Conservation (phyloP, 768 basidiomycete genomes). For the Leccinum fibrillosum region DNA sequence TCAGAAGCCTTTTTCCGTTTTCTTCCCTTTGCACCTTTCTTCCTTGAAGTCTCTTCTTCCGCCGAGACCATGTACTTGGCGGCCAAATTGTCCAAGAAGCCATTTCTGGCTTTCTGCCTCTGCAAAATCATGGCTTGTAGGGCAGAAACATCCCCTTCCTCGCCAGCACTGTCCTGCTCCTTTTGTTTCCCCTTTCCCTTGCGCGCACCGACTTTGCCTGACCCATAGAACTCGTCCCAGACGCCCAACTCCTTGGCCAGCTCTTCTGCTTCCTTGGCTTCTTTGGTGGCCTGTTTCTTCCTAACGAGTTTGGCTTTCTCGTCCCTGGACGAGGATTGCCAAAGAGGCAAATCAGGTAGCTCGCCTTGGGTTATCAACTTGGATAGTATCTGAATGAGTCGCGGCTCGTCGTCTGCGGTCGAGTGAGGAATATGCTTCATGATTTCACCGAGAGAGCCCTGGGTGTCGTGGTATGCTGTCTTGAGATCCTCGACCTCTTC, state of each 20-base stretch:
- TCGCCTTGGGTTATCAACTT: slow-evolving; percentile 59
- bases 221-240: slow-evolving; percentile 91
- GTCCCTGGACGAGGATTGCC: slow-evolving; percentile 74
- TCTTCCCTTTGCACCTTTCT: slow-evolving; percentile 47
- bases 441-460: slow-evolving; percentile 77
- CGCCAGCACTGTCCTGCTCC: slow-evolving; percentile 34
- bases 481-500: slow-evolving; percentile 85
- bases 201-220: slow-evolving; percentile 61
- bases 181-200: slow-evolving; percentile 55
- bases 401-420: slow-evolving; percentile 77
- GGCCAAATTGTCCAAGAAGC: slow-evolving; percentile 73
- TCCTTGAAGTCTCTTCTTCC: slow-evolving; percentile 27
- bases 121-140: slow-evolving; percentile 82
- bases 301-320: slow-evolving; percentile 74
- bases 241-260: slow-evolving; percentile 86
- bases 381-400: slow-evolving; percentile 71
- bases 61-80: slow-evolving; percentile 65
- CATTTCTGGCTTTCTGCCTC: slow-evolving; percentile 64
- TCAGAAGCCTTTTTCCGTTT: slow-evolving; percentile 45
- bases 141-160: slow-evolving; percentile 61
- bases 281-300: slow-evolving; percentile 70
- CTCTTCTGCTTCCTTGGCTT: slow-evolving; percentile 81
- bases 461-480: slow-evolving; percentile 63
- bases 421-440: slow-evolving; percentile 87
- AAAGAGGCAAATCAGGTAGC: slow-evolving; percentile 53